Percentiles rank a stretch among this genome's conserved stretches.
Evolutionary conservation across 2,329 filamentous ascomycete genomes (phyloP).

Genomic region (Botrytis elliptica): DNA sequence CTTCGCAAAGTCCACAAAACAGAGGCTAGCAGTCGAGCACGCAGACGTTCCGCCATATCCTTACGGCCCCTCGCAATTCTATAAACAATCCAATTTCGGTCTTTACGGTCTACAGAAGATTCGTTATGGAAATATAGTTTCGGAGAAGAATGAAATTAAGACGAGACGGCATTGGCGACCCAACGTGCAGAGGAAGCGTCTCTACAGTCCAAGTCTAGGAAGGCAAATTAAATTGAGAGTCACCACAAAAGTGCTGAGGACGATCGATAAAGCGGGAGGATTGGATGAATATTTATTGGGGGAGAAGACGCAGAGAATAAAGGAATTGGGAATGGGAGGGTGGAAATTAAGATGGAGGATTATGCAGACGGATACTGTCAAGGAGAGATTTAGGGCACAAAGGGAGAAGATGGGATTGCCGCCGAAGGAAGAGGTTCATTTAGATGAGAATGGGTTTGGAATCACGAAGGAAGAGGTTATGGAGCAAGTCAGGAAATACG

Average conservation of each 20-base stretch:
- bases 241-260: conserved; percentile 66
- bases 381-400: conserved; percentile 64
- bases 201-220: conserved; percentile 63
- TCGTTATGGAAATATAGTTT: conserved; percentile 77
- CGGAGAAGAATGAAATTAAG: conserved; percentile 65
- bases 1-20: conserved; percentile 40
- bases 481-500: conserved; percentile 42
- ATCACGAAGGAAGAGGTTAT: conserved; percentile 36
- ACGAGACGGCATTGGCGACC: conserved; percentile 72
- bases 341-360: conserved; percentile 89
- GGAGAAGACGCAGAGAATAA: conserved; percentile 72
- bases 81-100: conserved; percentile 77
- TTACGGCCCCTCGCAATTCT: conserved; percentile 65
- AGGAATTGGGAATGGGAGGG: conserved; percentile 83
- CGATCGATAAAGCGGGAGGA: conserved; percentile 81
- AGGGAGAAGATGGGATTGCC: conserved; percentile 64
- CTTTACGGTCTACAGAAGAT: conserved; percentile 70
- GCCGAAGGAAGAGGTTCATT: conserved; percentile 44
- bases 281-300: conserved; percentile 90
- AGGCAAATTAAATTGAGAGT: conserved; percentile 66
- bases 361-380: conserved; percentile 73
- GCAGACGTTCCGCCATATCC: conserved; percentile 61
- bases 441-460: conserved; percentile 43
- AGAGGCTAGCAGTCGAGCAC: conserved; percentile 39
- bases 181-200: conserved; percentile 62